Evolutionary conservation across 2,329 filamentous ascomycete species (phyloP), one percentile per base, ranked within the genome.

Genomic region (Neofusicoccum sp.): DNA sequence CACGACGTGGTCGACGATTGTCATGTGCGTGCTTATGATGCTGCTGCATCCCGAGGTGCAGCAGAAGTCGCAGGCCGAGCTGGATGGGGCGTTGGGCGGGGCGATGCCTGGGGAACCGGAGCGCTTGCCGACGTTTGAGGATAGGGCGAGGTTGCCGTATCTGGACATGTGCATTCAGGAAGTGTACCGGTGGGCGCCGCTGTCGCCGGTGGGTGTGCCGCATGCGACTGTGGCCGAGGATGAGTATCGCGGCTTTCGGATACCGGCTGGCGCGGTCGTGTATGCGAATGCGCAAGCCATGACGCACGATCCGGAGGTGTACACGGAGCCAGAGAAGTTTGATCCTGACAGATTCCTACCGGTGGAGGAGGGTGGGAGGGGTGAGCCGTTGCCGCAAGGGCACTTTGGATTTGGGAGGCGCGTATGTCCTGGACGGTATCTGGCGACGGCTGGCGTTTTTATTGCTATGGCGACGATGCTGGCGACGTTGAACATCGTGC

Each of bases 121-220:
- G 41, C 72, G 81, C 6, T 70, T 84, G 2, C 83, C 83, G 2
- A 74, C 67, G 0, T 80, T 84, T 63, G 74, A 77, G 2, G 82
- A 85, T 66, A 72, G 79, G 12, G 71, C 73, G 0, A 70, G 70
- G 2, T 69, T 85, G 33, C 71, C 67, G 3, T 83, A 81, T 62
- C 71, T 85, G 33, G 76, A 81, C 58, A 72, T 73, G 48, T 72
- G 84, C n/a, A 70, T 84, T 8, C 75, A 82, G 59, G 83, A 85
- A 65, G 77, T 77, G 7, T 72, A 77, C 41, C 76, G 82, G 28
- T 81, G 77, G 76, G 73, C 72, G 33, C 81, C 81, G 4, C 71
- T 83, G 3, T 78, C 77, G 11, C 81, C 82, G 0, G 41, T 64
- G 1, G 65, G 65, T 22, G 63, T 68, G 3, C 67, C 66, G 29